Evolutionary conservation across 768 basidiomycete species (phyloP), one percentile per base, ranked within the genome.

Genomic region (Kwoniella dejecticola): DNA sequence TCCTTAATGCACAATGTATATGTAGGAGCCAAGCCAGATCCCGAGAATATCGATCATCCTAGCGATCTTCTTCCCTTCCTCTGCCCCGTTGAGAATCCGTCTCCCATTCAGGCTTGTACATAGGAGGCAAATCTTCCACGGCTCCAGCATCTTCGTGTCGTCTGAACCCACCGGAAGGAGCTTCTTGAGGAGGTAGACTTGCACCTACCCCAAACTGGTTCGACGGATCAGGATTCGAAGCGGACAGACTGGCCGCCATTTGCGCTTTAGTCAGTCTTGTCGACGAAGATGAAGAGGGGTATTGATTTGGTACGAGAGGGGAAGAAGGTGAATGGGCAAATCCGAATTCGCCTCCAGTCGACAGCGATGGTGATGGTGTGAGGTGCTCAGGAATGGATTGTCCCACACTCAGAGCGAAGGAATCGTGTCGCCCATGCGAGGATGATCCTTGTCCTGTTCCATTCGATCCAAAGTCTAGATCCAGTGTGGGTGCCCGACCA

Each of bases 41-140:
- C 19, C 44, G n/a, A 45, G 11, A n/a, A 45, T 21, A n/a, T 23
- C 24, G 24, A 11, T 23, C 24, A 45, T 36, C 41, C n/a, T 27
- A 24, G n/a, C n/a, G n/a, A n/a, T n/a, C n/a, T n/a, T n/a, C n/a
- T 13, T 49, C 23, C 17, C 29, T 38, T 10, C 29, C 48, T 13
- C 57, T 44, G 11, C 47, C 47, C 12, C 47, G 56, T 23, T 52
- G 61, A 36, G 19, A 42, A 6, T 56, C 44, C 4, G 56, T 55
- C 44, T 70, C 66, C 73, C 73, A 75, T 30, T 70, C 63, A 12
- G 68, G 52, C 11, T 48, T 44, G 58, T 75, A 75, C 63, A 75
- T 40, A 13, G 73, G 73, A 21, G 73, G 73, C 11, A 75, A 59
- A 47, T 75, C 70, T 48, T 72, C 73, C 3, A 70, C 63, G 21